These are phyloP conservation scores for Iris pallida DNA, from an alignment of 116 monocot species.

Conservation along the genomic window DNA sequence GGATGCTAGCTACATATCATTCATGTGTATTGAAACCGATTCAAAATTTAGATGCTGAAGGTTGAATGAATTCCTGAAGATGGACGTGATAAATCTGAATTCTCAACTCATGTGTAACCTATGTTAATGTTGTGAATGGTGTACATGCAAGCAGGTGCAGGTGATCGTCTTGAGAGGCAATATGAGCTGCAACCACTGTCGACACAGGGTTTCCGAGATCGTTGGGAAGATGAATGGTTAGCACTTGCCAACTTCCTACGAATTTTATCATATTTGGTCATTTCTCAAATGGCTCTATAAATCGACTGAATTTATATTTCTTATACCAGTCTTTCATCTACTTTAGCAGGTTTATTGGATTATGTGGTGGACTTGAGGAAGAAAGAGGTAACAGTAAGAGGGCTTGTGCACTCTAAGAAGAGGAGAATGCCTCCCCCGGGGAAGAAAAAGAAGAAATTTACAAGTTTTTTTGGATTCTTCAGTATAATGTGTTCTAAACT, in stretches of 20 bases:
- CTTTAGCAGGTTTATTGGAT: conserved; percentile 56
- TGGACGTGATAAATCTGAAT: too few relatives aligned
- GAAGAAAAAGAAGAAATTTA: too few relatives aligned
- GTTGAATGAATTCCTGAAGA: too few relatives aligned
- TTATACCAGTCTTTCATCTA: neutral
- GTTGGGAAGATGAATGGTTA: conserved; percentile 76
- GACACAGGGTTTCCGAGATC: conserved; percentile 42
- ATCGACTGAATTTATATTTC: too few relatives aligned
- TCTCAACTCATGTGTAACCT: too few relatives aligned
- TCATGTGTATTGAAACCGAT: too few relatives aligned
- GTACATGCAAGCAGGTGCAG: conserved; percentile 38
- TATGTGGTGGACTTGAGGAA: conserved; percentile 60
- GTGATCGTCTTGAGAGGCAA: conserved; percentile 63
- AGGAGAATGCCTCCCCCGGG: neutral
- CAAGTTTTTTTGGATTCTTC: too few relatives aligned
- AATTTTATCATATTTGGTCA: too few relatives aligned
- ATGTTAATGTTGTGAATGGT: neutral
- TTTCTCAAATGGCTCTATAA: too few relatives aligned
- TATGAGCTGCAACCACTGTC: conserved; percentile 54
- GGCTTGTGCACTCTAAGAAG: conserved; percentile 16
- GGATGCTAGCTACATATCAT: too few relatives aligned
- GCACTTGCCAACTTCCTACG: neutral
- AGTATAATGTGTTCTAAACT: too few relatives aligned
- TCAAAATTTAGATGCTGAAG: too few relatives aligned
- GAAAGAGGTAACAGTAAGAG: conserved; percentile 61